A percentile compares a stretch with the other conserved stretches of the same genome.
Evolutionary conservation across 495 filamentous ascomycete species (phyloP).

Genomic region (Neurospora sp.): DNA sequence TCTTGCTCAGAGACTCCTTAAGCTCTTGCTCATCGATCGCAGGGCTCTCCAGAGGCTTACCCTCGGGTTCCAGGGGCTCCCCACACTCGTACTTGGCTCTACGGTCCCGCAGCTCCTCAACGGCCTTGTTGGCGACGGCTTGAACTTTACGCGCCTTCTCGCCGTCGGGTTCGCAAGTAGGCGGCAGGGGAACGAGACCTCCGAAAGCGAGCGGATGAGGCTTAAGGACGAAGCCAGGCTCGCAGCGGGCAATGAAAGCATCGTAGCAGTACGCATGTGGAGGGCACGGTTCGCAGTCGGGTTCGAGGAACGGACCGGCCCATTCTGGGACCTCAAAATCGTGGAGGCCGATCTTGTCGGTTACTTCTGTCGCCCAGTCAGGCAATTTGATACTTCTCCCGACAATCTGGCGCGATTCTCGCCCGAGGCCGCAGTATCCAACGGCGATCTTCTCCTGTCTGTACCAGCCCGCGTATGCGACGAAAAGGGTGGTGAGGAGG

Average conservation of each 20-base stretch:
- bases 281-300: slow-evolving; percentile 85
- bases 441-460: slow-evolving; percentile 89
- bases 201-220: slow-evolving; percentile 74
- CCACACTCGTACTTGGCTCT: slow-evolving; percentile 87
- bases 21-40: slow-evolving; percentile 66
- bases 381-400: slow-evolving; percentile 34
- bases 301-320: slow-evolving; percentile 55
- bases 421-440: slow-evolving; percentile 86
- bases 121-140: slow-evolving; percentile 74
- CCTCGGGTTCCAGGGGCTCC: slow-evolving; percentile 53
- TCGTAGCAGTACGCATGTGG: slow-evolving; percentile 81
- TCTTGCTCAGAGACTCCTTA: slow-evolving; percentile 61
- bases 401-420: slow-evolving; percentile 38
- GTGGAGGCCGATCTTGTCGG: slow-evolving; percentile 31
- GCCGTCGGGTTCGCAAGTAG: slow-evolving; percentile 91
- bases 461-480: slow-evolving; percentile 72
- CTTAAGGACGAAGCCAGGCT: slow-evolving; percentile 76
- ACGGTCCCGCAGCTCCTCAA: slow-evolving; percentile 78
- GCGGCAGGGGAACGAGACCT: slow-evolving; percentile 73
- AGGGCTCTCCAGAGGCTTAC: slow-evolving; percentile 44
- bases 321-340: slow-evolving; percentile 49
- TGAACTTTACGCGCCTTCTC: slow-evolving; percentile 82
- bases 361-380: slow-evolving; percentile 30
- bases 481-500: slow-evolving; percentile 53
- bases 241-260: slow-evolving; percentile 66